Conservation (phyloP, 495 filamentous ascomycete species). For the Cladorrhinum samala region DNA sequence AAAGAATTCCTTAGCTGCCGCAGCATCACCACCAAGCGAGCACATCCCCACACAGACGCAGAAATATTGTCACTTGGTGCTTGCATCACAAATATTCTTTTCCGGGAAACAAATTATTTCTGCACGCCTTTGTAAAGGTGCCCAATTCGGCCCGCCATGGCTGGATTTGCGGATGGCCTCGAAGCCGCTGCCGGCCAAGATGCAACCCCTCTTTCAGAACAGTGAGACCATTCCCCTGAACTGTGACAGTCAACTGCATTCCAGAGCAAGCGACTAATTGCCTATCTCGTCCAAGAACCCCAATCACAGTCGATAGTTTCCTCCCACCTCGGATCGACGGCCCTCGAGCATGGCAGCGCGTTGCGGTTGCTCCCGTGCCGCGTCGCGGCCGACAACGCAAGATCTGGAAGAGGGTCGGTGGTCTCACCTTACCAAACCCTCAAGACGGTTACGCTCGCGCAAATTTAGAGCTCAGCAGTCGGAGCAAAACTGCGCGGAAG, state of each 20-base stretch:
- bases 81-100: constrained; percentile 1
- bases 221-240: constrained; percentile 3
- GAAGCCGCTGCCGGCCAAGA: not conserved
- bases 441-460: constrained; percentile 10
- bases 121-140: not conserved
- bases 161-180: not conserved
- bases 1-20: not conserved
- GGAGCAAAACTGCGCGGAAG: constrained; percentile 20
- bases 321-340: constrained; percentile 14
- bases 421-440: not conserved
- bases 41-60: not conserved
- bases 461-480: constrained; percentile 20
- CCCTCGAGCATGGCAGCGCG: constrained; percentile 28
- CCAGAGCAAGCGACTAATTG: not conserved
- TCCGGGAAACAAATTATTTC: not conserved
- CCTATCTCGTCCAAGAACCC: constrained; percentile 7
- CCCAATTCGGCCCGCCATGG: not conserved
- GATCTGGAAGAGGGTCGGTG: constrained; percentile 31
- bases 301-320: constrained; percentile 20
- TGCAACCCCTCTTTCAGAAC: not conserved
- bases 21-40: not conserved
- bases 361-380: constrained; percentile 19
- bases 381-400: constrained; percentile 11
- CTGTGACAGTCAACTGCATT: too few relatives aligned
- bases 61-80: too few relatives aligned